Evolutionary conservation across 2,329 filamentous ascomycete species (phyloP).

Genomic region (Chalaropsis thielavioides): DNA sequence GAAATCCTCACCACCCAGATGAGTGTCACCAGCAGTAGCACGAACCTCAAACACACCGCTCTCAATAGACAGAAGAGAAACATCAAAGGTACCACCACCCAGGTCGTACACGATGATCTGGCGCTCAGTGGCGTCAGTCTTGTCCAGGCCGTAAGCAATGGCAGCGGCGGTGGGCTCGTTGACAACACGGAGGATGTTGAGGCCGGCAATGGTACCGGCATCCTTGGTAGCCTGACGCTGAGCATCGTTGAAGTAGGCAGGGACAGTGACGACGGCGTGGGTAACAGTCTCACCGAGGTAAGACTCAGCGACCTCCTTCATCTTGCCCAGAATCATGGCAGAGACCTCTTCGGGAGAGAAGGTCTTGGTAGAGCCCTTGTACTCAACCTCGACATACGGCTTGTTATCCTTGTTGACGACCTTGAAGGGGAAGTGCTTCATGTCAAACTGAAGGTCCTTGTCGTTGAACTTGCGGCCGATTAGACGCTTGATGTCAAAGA

Average conservation of each 20-base stretch:
- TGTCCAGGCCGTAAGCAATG: constrained; percentile 86
- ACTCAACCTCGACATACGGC: constrained; percentile 65
- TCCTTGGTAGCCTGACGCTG: constrained; percentile 96
- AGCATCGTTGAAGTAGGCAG: constrained; percentile 97
- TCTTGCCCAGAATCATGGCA: constrained; percentile 70
- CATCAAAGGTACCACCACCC: constrained; percentile 89
- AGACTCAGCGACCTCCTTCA: constrained; percentile 69
- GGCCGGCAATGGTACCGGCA: constrained; percentile 77
- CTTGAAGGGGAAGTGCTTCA: constrained; percentile 98
- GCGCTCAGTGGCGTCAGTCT: constrained; percentile 63
- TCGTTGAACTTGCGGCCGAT: constrained; percentile 74
- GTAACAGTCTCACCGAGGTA: constrained; percentile 72
- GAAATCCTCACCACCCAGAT: constrained; percentile 97
- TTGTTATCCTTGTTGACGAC: constrained; percentile 81
- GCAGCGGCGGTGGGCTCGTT: constrained; percentile 94
- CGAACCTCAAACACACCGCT: constrained; percentile 88
- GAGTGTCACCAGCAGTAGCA: constrained; percentile 90
- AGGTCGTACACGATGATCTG: constrained; percentile 91
- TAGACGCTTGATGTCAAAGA: constrained; percentile 73
- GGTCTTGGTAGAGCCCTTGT: constrained; percentile 48
- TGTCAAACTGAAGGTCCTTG: constrained; percentile 78
- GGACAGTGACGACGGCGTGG: constrained; percentile 84
- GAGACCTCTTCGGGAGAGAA: constrained; percentile 73
- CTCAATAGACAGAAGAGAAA: constrained; percentile 81
- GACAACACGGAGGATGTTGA: constrained; percentile 90